Percentiles rank a stretch among this genome's conserved stretches.
phyloP scores from a whole-genome alignment of 169 alveolate species.

The Babesia gibsoni region DNA sequence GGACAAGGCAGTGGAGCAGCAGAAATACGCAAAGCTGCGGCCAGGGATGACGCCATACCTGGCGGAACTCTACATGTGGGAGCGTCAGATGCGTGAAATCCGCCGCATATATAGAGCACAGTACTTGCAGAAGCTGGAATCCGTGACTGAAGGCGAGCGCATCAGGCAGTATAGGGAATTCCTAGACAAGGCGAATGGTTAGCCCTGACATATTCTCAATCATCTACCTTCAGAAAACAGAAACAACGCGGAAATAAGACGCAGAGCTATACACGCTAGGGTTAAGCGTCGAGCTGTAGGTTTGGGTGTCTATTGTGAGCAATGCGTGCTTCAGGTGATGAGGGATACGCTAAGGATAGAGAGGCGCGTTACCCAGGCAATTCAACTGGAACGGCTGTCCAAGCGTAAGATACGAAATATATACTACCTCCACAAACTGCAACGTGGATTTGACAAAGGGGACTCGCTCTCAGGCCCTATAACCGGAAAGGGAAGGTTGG shows the following conservation, averaged over 20 bases:
- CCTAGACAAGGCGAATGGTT: slow-evolving; percentile 60
- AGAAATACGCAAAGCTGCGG: slow-evolving; percentile 72
- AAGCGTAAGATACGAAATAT: slow-evolving; percentile 71
- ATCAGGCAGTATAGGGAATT: slow-evolving; percentile 63
- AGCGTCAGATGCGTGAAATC: slow-evolving; percentile 80
- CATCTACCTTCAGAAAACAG: slow-evolving; percentile 2
- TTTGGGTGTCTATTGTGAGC: neutral
- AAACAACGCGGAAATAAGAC: slow-evolving; percentile 34
- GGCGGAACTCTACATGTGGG: slow-evolving; percentile 83
- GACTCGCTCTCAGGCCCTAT: too few relatives aligned
- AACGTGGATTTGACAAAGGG: slow-evolving; percentile 50
- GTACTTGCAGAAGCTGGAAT: slow-evolving; percentile 73
- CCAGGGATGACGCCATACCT: slow-evolving; percentile 81
- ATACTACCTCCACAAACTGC: slow-evolving; percentile 78
- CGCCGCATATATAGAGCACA: slow-evolving; percentile 80
- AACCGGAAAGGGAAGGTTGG: too few relatives aligned
- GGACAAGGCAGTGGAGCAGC: slow-evolving; percentile 75
- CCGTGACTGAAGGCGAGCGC: slow-evolving; percentile 78
- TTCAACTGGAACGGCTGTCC: slow-evolving; percentile 76
- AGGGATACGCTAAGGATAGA: slow-evolving; percentile 60
- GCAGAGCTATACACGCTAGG: slow-evolving; percentile 45
- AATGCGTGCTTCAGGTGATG: neutral
- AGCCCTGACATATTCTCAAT: neutral
- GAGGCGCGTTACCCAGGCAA: slow-evolving; percentile 70
- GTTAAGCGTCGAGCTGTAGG: slow-evolving; percentile 55